Conservation (phyloP, 2,329 filamentous ascomycete species). For the Botryotinia calthae region DNA sequence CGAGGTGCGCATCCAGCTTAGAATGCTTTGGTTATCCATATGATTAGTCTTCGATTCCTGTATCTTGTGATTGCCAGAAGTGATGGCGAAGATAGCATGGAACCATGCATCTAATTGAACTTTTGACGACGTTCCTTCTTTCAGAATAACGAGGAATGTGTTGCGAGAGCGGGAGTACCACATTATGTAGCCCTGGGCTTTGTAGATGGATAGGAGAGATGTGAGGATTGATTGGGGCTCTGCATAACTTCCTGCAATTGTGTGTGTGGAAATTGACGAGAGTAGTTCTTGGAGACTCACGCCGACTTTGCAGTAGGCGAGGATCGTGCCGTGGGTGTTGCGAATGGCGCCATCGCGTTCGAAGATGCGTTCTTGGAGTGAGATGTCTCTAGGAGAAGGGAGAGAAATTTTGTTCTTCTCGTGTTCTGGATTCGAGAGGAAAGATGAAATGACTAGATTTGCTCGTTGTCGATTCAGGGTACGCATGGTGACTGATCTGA, state of each 20-base stretch:
- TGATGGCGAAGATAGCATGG: conserved; percentile 45
- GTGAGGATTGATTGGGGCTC: conserved; percentile 27
- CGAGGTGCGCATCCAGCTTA: neutral
- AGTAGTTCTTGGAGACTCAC: conserved; percentile 41
- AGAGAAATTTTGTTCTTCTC: conserved; percentile 36
- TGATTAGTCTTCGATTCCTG: accelerated
- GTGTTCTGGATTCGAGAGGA: conserved; percentile 40
- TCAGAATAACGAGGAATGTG: conserved; percentile 59
- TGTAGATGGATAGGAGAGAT: conserved; percentile 50
- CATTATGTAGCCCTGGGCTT: conserved; percentile 58
- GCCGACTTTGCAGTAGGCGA: conserved; percentile 57
- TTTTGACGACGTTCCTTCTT: conserved; percentile 50
- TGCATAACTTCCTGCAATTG: conserved; percentile 21
- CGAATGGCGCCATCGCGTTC: conserved; percentile 47
- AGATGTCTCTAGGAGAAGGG: conserved; percentile 64
- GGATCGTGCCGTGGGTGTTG: conserved; percentile 44
- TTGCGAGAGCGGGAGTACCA: conserved; percentile 49
- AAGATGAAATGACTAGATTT: conserved; percentile 68
- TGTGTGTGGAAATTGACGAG: conserved; percentile 21
- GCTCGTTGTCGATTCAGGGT: conserved; percentile 85
- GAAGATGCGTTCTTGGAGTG: conserved; percentile 40
- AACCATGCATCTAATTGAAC: conserved; percentile 61
- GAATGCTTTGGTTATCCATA: neutral
- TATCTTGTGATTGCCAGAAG: accelerated
- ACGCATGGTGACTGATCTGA: conserved; percentile 78